A percentile compares a stretch with the other conserved stretches of the same genome.
phyloP scores from a whole-genome alignment of 1,284 basidiomycete genomes.

The Marasmius oreades region DNA sequence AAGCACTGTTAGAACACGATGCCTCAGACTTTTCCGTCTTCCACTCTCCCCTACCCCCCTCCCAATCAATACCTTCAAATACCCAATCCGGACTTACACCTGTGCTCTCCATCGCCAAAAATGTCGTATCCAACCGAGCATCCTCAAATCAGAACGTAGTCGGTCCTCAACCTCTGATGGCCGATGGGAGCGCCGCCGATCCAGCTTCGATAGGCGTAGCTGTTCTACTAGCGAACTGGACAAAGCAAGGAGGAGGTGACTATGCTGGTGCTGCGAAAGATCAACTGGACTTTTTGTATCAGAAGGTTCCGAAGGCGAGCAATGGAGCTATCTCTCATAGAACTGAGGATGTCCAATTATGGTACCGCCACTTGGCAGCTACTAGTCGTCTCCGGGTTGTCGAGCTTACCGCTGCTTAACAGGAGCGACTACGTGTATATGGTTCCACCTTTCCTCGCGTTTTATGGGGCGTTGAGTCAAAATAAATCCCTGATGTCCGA shows the following conservation, averaged over 20 bases:
- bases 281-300: slow-evolving; percentile 71
- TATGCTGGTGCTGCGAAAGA: slow-evolving; percentile 67
- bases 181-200: slow-evolving; percentile 68
- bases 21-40: slow-evolving; percentile 49
- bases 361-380: too few species aligned
- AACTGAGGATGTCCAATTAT: slow-evolving; percentile 61
- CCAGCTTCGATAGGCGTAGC: slow-evolving; percentile 82
- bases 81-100: slow-evolving; percentile 39
- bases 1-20: slow-evolving; percentile 58
- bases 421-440: slow-evolving; percentile 84
- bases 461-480: slow-evolving; percentile 71
- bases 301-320: slow-evolving; percentile 59
- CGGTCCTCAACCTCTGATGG: slow-evolving; percentile 49
- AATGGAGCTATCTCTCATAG: slow-evolving; percentile 86
- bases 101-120: slow-evolving; percentile 56
- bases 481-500: slow-evolving; percentile 68
- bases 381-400: too few species aligned
- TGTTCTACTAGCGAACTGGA: slow-evolving; percentile 78
- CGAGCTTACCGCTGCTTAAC: not conserved
- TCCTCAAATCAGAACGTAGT: slow-evolving; percentile 35
- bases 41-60: slow-evolving; percentile 33
- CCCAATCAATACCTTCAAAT: slow-evolving; percentile 33
- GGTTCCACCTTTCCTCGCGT: slow-evolving; percentile 91
- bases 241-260: slow-evolving; percentile 43
- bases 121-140: slow-evolving; percentile 47